phyloP scores from a whole-genome alignment of 2,329 filamentous ascomycete genomes.

The Cladophialophora yegresii region DNA sequence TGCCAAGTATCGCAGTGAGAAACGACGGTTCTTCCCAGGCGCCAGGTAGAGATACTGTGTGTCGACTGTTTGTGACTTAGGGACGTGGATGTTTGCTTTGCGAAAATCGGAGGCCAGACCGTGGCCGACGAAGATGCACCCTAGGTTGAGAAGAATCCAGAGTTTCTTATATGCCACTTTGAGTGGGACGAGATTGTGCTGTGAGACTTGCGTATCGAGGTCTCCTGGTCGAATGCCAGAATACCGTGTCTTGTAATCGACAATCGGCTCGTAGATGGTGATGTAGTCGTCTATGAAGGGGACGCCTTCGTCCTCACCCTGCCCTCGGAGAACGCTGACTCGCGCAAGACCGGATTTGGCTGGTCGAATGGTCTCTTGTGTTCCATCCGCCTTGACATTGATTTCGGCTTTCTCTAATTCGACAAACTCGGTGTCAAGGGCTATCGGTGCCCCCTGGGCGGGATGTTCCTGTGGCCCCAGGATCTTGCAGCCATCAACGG shows the following conservation, averaged over 20 bases:
- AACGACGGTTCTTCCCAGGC: slow-evolving; percentile 74
- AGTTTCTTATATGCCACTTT: slow-evolving; percentile 97
- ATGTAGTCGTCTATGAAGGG: slow-evolving; percentile 99
- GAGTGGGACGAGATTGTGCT: slow-evolving; percentile 79
- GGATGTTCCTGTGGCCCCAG: slow-evolving; percentile 63
- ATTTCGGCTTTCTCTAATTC: slow-evolving; percentile 90
- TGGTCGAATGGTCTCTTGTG: slow-evolving; percentile 86
- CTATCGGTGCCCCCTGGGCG: slow-evolving; percentile 72
- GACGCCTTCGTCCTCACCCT: slow-evolving; percentile 72
- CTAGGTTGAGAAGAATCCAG: slow-evolving; percentile 92
- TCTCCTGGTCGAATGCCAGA: slow-evolving; percentile 88
- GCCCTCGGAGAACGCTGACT: slow-evolving; percentile 82
- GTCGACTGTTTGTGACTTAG: slow-evolving; percentile 85
- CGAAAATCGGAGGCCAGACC: slow-evolving; percentile 94
- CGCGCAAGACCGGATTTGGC: slow-evolving; percentile 89
- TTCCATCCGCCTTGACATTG: slow-evolving; percentile 92
- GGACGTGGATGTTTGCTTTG: slow-evolving; percentile 96
- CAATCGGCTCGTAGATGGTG: slow-evolving; percentile 76
- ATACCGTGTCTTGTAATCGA: slow-evolving; percentile 93
- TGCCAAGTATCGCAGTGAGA: slow-evolving; percentile 87
- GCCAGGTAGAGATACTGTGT: slow-evolving; percentile 91
- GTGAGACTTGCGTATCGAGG: slow-evolving; percentile 73
- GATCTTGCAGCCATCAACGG: slow-evolving; percentile 42
- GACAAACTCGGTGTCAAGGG: slow-evolving; percentile 95
- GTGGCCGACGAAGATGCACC: slow-evolving; percentile 91